Percentiles rank a stretch among this genome's conserved stretches.
Evolutionary conservation across 768 basidiomycete species (phyloP).

Genomic region (Mycena leptocephala): DNA sequence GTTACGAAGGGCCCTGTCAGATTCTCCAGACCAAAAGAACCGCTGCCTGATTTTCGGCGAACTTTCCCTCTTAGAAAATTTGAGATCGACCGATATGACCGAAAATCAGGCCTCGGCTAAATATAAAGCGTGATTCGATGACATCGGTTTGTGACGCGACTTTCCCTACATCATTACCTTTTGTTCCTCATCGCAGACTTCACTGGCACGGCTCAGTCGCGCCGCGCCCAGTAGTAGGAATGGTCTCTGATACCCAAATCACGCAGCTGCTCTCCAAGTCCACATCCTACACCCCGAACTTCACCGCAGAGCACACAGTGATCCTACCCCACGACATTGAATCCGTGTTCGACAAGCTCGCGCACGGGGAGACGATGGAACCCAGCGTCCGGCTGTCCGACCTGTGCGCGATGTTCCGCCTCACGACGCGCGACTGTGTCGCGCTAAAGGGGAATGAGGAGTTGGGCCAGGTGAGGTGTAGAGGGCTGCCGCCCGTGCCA

Average conservation of each 20-base stretch:
- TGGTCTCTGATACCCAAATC: background rate
- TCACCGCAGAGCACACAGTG: background rate
- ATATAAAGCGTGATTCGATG: too few relatives aligned
- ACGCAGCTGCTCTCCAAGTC: background rate
- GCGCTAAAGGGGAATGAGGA: background rate
- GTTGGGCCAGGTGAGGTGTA: background rate
- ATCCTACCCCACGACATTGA: background rate
- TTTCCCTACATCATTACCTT: too few relatives aligned
- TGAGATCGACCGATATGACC: too few relatives aligned
- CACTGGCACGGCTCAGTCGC: too few relatives aligned
- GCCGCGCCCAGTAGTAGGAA: too few relatives aligned
- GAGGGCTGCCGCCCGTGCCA: background rate
- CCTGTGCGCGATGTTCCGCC: background rate
- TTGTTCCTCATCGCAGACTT: too few relatives aligned
- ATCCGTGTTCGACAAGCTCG: background rate
- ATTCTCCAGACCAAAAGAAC: too few relatives aligned
- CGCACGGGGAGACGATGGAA: background rate
- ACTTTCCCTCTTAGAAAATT: too few relatives aligned
- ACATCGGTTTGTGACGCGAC: too few relatives aligned
- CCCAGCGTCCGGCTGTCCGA: conserved; percentile 1
- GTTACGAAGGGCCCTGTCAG: too few relatives aligned
- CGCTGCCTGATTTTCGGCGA: too few relatives aligned
- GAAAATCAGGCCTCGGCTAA: too few relatives aligned
- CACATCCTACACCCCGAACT: background rate
- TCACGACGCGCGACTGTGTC: background rate